These are phyloP conservation scores for Boeremia lycopersici DNA, from an alignment of 2,329 filamentous ascomycete species.

Conservation along the genomic window DNA sequence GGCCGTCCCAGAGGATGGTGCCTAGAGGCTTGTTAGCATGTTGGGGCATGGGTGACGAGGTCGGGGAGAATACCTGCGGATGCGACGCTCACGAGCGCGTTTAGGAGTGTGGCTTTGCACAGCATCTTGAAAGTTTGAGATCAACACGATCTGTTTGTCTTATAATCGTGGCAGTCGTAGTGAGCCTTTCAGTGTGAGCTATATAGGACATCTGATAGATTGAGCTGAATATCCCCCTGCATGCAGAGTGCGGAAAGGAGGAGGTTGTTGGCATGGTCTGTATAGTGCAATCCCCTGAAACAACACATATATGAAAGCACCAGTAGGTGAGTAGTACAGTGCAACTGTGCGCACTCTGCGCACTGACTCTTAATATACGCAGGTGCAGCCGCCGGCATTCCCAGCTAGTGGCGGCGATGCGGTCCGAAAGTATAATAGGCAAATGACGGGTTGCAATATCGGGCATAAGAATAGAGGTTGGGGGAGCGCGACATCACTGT, in stretches of 20 bases:
- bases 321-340: constrained; percentile 8
- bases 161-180: neutral
- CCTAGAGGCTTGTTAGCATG: constrained; percentile 38
- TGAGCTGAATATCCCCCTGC: constrained; percentile 5
- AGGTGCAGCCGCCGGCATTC: constrained; percentile 39
- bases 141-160: neutral
- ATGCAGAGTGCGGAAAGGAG: constrained; percentile 20
- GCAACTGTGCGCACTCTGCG: constrained; percentile 33
- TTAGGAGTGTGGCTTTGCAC: constrained; percentile 35
- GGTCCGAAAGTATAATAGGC: constrained; percentile 29
- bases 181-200: constrained; percentile 3
- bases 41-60: neutral
- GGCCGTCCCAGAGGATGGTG: constrained; percentile 67
- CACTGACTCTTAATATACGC: constrained; percentile 41
- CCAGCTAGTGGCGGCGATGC: constrained; percentile 41
- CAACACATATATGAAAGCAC: constrained; percentile 21
- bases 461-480: neutral
- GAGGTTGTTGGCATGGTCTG: constrained; percentile 1
- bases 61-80: constrained; percentile 33
- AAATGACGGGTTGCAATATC: neutral
- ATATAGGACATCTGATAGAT: constrained; percentile 27
- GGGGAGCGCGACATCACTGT: neutral
- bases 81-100: constrained; percentile 40
- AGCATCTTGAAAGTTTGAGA: constrained; percentile 31
- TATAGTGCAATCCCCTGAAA: constrained; percentile 26